A percentile compares a stretch with the other conserved stretches of the same genome.
Conservation (phyloP, 805 yeast species). For the Hanseniaspora singularis region DNA sequence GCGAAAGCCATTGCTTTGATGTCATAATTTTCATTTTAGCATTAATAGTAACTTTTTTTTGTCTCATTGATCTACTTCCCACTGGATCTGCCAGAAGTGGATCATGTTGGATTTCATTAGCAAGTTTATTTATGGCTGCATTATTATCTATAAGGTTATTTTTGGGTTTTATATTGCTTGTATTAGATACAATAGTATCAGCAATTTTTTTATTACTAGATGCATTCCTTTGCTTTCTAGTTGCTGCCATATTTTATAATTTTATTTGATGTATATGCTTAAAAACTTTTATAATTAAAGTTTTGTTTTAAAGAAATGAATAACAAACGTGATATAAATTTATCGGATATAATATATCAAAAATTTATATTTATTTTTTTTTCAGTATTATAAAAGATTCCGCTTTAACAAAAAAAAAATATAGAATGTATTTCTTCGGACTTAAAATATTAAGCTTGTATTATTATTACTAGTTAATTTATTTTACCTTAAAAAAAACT, state of each 20-base stretch:
- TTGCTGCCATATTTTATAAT: background rate
- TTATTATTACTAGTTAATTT: too few relatives aligned
- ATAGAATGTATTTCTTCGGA: too few relatives aligned
- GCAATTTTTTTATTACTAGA: too few relatives aligned
- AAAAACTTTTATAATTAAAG: too few relatives aligned
- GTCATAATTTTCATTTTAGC: conserved; percentile 11
- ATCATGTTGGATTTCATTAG: background rate
- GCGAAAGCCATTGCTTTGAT: conserved; percentile 1
- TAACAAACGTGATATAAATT: too few relatives aligned
- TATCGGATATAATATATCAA: too few relatives aligned
- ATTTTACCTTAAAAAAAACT: too few relatives aligned
- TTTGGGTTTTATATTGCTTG: background rate
- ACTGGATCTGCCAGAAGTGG: conserved; percentile 9
- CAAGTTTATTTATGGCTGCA: background rate
- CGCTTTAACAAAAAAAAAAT: too few relatives aligned
- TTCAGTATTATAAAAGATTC: too few relatives aligned
- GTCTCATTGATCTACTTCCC: conserved; percentile 15
- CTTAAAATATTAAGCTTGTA: too few relatives aligned
- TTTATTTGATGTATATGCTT: background rate
- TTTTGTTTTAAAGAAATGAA: too few relatives aligned
- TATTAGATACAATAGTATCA: background rate
- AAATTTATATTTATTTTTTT: too few relatives aligned
- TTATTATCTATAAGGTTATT: background rate
- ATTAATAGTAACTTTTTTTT: conserved; percentile 11
- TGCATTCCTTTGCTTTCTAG: conserved; percentile 14